A percentile compares a stretch with the other conserved stretches of the same genome.
phyloP scores from a whole-genome alignment of 768 basidiomycete genomes.

The Pisolithus orientalis region DNA sequence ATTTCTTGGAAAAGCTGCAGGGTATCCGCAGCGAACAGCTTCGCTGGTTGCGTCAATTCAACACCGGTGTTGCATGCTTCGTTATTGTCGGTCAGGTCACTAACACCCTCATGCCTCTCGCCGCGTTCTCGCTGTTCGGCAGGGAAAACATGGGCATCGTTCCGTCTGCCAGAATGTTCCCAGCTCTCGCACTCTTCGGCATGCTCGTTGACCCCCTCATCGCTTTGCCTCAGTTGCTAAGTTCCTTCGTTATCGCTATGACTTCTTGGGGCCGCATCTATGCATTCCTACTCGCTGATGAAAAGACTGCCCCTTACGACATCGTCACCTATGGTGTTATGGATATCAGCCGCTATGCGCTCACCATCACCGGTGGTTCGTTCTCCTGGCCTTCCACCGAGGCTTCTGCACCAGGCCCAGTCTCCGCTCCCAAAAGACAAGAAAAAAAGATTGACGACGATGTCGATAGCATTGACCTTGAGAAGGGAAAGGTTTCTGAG shows the following conservation, averaged over 20 bases:
- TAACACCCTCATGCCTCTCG: constrained; percentile 26
- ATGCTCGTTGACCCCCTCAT: constrained; percentile 27
- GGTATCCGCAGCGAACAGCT: constrained; percentile 20
- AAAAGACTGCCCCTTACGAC: constrained; percentile 10
- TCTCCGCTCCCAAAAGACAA: background rate
- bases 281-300: constrained; percentile 21
- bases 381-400: constrained; percentile 22
- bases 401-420: background rate
- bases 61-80: constrained; percentile 17
- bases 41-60: constrained; percentile 19
- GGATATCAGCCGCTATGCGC: constrained; percentile 11
- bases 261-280: constrained; percentile 26
- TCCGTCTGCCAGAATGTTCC: constrained; percentile 18
- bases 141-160: constrained; percentile 19
- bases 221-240: constrained; percentile 23
- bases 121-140: constrained; percentile 26
- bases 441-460: constrained; percentile 5
- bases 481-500: constrained; percentile 3
- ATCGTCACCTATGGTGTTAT: background rate
- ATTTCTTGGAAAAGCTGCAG: constrained; percentile 18
- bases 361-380: constrained; percentile 14
- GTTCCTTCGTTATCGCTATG: constrained; percentile 18
- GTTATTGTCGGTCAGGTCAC: constrained; percentile 22
- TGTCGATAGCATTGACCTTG: constrained; percentile 4
- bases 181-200: constrained; percentile 26